These are phyloP conservation scores for Nemania serpens DNA, from an alignment of 2,329 filamentous ascomycete genomes.

Conservation along the genomic window DNA sequence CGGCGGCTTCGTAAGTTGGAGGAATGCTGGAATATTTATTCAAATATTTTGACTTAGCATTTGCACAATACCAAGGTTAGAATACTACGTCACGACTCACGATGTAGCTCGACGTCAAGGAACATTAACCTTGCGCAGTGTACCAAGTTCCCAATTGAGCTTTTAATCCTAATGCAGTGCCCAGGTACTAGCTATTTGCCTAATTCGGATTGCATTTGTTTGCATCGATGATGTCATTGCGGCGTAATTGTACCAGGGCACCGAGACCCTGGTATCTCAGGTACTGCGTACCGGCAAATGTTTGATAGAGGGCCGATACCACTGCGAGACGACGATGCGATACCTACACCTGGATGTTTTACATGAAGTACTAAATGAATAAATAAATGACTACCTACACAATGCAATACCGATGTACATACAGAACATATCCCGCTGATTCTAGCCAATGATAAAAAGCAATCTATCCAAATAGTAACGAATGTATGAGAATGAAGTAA, in stretches of 20 bases:
- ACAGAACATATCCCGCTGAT: background rate
- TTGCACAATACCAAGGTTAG: background rate
- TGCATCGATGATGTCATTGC: conserved; percentile 19
- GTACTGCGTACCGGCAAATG: background rate
- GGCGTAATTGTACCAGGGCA: background rate
- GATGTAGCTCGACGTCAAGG: background rate
- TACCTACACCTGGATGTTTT: background rate
- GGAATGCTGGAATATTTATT: no score
- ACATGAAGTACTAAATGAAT: no score
- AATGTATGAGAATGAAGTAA: background rate
- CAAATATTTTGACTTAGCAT: no score
- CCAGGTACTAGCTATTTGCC: background rate
- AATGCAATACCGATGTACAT: background rate
- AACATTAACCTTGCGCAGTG: background rate
- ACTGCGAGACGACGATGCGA: background rate
- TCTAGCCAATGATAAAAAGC: background rate
- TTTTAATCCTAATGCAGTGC: background rate
- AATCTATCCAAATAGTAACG: conserved; percentile 1
- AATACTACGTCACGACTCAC: conserved; percentile 17
- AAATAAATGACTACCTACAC: background rate
- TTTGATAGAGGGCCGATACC: background rate
- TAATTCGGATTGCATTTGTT: background rate
- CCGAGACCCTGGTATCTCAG: background rate
- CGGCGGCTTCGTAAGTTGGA: no score
- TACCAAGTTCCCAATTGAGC: background rate